Evolutionary conservation across 2,329 filamentous ascomycete species (phyloP).

Genomic region (Aspergillus niger): DNA sequence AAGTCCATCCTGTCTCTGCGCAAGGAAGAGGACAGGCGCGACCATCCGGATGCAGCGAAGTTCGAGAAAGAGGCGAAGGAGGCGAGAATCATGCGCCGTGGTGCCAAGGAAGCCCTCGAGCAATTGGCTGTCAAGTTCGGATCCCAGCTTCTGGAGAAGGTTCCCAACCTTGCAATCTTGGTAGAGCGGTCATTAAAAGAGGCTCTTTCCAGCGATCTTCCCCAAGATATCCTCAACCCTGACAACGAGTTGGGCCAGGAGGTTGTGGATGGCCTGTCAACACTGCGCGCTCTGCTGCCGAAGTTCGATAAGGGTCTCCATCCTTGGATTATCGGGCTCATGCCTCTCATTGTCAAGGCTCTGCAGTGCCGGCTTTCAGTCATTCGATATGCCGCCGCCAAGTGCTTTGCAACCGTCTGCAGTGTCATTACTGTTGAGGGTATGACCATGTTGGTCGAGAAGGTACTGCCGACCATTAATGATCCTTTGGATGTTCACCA

Average conservation of each 20-base stretch:
- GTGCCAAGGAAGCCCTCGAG: conserved; percentile 91
- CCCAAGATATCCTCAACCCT: conserved; percentile 70
- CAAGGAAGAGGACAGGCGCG: conserved; percentile 94
- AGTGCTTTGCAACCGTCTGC: conserved; percentile 95
- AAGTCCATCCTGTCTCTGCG: conserved; percentile 86
- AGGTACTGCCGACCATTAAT: conserved; percentile 86
- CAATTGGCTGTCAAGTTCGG: conserved; percentile 82
- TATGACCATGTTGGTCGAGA: conserved; percentile 93
- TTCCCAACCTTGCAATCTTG: conserved; percentile 76
- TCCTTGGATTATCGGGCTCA: conserved; percentile 76
- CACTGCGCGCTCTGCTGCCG: conserved; percentile 89
- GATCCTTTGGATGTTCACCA: conserved; percentile 86
- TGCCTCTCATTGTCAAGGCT: conserved; percentile 84
- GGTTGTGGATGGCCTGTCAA: conserved; percentile 90
- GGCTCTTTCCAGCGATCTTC: conserved; percentile 73
- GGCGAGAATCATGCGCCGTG: conserved; percentile 84
- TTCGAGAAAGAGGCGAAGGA: conserved; percentile 88
- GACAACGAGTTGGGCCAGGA: conserved; percentile 81
- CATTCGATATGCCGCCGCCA: conserved; percentile 93
- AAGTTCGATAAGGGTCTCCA: conserved; percentile 76
- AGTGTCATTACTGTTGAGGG: conserved; percentile 93
- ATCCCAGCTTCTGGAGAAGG: conserved; percentile 71
- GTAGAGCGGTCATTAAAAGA: conserved; percentile 79
- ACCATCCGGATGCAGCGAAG: conserved; percentile 85
- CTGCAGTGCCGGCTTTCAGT: conserved; percentile 87